These are phyloP conservation scores for Pleomassaria siparia DNA, from an alignment of 2,329 filamentous ascomycete genomes.

Conservation along the genomic window DNA sequence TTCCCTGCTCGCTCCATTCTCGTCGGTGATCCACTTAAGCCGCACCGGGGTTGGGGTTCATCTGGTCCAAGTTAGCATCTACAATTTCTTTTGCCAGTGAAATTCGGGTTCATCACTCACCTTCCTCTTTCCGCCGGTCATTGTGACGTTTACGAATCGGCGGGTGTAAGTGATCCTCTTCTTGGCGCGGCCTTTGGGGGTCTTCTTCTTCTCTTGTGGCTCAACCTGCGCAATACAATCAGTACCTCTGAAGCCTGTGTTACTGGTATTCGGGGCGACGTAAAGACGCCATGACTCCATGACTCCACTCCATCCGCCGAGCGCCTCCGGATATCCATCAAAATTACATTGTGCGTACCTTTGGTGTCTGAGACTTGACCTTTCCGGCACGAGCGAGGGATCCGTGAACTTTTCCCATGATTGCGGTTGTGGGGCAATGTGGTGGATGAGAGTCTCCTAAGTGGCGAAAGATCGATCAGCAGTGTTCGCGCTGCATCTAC, in stretches of 20 bases:
- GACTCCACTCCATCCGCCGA: background rate
- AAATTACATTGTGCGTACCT: conserved; percentile 60
- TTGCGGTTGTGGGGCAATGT: conserved; percentile 51
- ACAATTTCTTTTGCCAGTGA: background rate
- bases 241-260: background rate
- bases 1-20: conserved; percentile 25
- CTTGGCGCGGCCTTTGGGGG: conserved; percentile 93
- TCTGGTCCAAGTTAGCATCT: conserved; percentile 51
- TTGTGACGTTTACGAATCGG: conserved; percentile 96
- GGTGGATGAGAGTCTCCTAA: conserved; percentile 21
- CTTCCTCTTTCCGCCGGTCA: conserved; percentile 99
- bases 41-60: conserved; percentile 87
- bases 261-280: background rate
- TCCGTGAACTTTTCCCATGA: conserved; percentile 92
- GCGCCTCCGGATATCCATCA: background rate
- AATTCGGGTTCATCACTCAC: conserved; percentile 54
- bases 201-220: conserved; percentile 93
- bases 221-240: conserved; percentile 64
- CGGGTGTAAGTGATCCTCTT: conserved; percentile 97
- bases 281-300: background rate
- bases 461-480: conserved; percentile 39
- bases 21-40: conserved; percentile 51
- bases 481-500: background rate
- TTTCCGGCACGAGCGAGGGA: conserved; percentile 95
- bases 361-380: conserved; percentile 95